Percentiles rank a stretch among this genome's conserved stretches.
These are phyloP conservation scores for Macadamia tetraphylla DNA, from an alignment of 164 flowering plant genomes.

Conservation along the genomic window DNA sequence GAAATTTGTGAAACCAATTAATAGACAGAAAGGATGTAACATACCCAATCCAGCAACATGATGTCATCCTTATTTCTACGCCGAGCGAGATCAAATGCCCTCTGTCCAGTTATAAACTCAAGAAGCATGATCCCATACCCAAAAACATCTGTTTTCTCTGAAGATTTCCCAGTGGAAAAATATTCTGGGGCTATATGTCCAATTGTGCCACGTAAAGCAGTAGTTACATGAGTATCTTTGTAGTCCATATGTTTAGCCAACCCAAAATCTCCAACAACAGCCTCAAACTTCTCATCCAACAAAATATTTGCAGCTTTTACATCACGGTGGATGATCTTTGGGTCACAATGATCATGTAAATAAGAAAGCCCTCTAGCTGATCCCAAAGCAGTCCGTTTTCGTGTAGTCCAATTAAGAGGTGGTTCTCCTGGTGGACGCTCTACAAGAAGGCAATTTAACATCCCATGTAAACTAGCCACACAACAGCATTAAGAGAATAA, in stretches of 20 bases:
- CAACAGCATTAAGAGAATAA: not conserved
- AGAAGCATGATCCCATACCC: constrained; percentile 98
- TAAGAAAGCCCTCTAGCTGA: constrained; percentile 91
- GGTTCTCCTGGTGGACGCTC: constrained; percentile 64
- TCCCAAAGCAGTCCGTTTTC: constrained; percentile 83
- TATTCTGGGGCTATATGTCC: constrained; percentile 96
- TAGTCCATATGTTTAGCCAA: constrained; percentile 94
- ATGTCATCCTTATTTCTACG: constrained; percentile 96
- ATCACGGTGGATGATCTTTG: constrained; percentile 93
- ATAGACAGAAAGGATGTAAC: constrained; percentile 7
- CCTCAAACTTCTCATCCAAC: constrained; percentile 93
- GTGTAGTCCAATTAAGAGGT: constrained; percentile 81
- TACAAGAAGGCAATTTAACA: constrained; percentile 24
- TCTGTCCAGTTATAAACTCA: constrained; percentile 88
- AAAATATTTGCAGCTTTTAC: constrained; percentile 94
- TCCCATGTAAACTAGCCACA: not conserved
- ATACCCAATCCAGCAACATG: constrained; percentile 96
- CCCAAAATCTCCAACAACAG: constrained; percentile 96
- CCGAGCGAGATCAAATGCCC: constrained; percentile 93
- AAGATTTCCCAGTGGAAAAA: constrained; percentile 88
- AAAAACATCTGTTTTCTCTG: constrained; percentile 92
- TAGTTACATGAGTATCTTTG: constrained; percentile 94
- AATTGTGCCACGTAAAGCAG: constrained; percentile 93
- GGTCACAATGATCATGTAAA: constrained; percentile 95
- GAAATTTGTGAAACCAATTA: too few relatives aligned